Evolutionary conservation across 2,329 filamentous ascomycete species (phyloP).

Genomic region (Lomentospora prolificans): DNA sequence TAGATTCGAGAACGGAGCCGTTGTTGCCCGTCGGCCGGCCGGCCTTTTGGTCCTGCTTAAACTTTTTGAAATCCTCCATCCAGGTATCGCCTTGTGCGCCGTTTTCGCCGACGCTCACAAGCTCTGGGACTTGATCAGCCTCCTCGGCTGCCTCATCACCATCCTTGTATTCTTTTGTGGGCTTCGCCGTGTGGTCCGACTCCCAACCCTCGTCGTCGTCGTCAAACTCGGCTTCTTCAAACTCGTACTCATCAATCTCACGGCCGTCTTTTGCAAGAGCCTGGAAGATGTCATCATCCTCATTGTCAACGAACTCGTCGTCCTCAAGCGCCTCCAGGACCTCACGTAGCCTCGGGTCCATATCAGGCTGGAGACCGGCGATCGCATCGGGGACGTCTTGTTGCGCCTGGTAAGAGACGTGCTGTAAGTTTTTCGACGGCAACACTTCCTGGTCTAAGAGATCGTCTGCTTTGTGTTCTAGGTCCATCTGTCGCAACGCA

Average conservation of each 20-base stretch:
- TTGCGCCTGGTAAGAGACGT: slow-evolving; percentile 79
- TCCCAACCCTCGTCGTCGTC: slow-evolving; percentile 83
- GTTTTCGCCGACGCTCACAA: slow-evolving; percentile 38
- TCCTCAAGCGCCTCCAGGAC: slow-evolving; percentile 90
- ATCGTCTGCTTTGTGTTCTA: slow-evolving; percentile 43
- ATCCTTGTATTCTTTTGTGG: slow-evolving; percentile 46
- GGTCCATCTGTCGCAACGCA: slow-evolving; percentile 56
- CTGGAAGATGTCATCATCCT: slow-evolving; percentile 79
- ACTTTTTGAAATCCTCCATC: slow-evolving; percentile 88
- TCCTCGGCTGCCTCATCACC: slow-evolving; percentile 4
- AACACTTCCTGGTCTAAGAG: slow-evolving; percentile 66
- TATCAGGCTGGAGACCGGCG: slow-evolving; percentile 90
- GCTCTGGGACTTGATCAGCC: slow-evolving; percentile 32
- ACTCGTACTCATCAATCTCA: slow-evolving; percentile 72
- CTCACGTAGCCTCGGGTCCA: slow-evolving; percentile 88
- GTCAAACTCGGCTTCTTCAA: slow-evolving; percentile 53
- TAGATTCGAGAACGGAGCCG: slow-evolving; percentile 56
- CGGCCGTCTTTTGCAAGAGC: slow-evolving; percentile 57
- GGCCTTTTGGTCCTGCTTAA: slow-evolving; percentile 69
- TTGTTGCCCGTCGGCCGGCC: slow-evolving; percentile 30
- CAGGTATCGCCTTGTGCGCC: slow-evolving; percentile 67
- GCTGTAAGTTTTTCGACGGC: slow-evolving; percentile 68
- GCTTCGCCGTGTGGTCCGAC: slow-evolving; percentile 83
- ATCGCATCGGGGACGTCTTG: slow-evolving; percentile 88
- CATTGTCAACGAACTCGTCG: slow-evolving; percentile 81